These are phyloP conservation scores for Elsinoe perseae DNA, from an alignment of 2,329 filamentous ascomycete genomes.

Conservation along the genomic window DNA sequence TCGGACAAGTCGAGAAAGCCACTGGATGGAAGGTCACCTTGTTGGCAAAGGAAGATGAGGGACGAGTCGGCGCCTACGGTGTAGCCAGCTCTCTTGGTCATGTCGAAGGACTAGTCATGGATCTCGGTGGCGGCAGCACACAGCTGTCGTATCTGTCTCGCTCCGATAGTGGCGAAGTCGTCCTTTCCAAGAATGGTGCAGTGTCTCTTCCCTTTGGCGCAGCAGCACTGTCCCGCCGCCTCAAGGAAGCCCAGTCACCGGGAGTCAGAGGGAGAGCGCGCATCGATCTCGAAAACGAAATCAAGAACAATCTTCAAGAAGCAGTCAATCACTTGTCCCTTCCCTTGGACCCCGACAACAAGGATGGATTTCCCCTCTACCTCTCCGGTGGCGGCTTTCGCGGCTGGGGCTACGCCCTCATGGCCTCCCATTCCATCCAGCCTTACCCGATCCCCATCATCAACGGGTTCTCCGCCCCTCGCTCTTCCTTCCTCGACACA, in stretches of 20 bases:
- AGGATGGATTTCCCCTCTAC: slow-evolving; percentile 60
- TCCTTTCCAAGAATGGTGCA: slow-evolving; percentile 47
- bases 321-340: not conserved
- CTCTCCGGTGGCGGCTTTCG: slow-evolving; percentile 85
- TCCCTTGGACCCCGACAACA: slow-evolving; percentile 31
- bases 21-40: slow-evolving; percentile 65
- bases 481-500: slow-evolving; percentile 53
- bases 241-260: slow-evolving; percentile 32
- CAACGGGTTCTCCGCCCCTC: slow-evolving; percentile 65
- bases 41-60: slow-evolving; percentile 72
- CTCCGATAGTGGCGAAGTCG: slow-evolving; percentile 43
- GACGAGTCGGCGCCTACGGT: slow-evolving; percentile 72
- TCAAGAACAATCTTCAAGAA: not conserved
- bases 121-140: slow-evolving; percentile 70
- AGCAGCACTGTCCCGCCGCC: slow-evolving; percentile 50
- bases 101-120: slow-evolving; percentile 75
- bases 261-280: not conserved
- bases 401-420: slow-evolving; percentile 83
- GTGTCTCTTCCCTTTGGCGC: slow-evolving; percentile 64
- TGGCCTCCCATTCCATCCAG: slow-evolving; percentile 63
- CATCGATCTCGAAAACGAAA: not conserved
- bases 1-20: slow-evolving; percentile 52
- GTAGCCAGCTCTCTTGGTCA: slow-evolving; percentile 64
- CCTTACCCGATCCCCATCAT: slow-evolving; percentile 80
- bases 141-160: slow-evolving; percentile 59